Evolutionary conservation across 2,329 filamentous ascomycete genomes (phyloP), one percentile per base, ranked within the genome.

Genomic region (Aspergillus pseudoglaucus): DNA sequence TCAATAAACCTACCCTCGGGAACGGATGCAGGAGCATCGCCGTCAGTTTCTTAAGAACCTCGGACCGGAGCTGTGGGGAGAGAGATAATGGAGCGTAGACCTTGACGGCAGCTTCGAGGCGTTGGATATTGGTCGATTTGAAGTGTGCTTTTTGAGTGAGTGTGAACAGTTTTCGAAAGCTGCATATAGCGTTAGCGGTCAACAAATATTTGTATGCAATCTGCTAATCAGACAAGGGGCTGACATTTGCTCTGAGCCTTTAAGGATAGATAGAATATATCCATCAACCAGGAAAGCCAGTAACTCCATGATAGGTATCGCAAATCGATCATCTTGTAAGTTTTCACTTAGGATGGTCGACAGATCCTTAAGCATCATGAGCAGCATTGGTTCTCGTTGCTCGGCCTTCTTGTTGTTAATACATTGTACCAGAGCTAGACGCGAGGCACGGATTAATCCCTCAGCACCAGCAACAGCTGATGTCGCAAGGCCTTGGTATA

Each of bases 21-120:
- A 88, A 95, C 1, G 88, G 88, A 71, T 95, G 91, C 48, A 82
- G 68, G 53, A 95, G 72, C 73, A 95, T 80, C 18, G 79, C 82
- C 0, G 79, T 79, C 37, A 96, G 71, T 64, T 90, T 87, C 62
- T 78, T 82, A 46, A 83, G 67, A 3, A 85, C 85, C 17, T 78
- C 77, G 48, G 73, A 72, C 7, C 71, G 68, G 6, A 80, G 69
- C 1, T 72, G 70, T 20, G 73, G 67, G n/a, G 77, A 64, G n/a
- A 66, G 62, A 3, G 82, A 81, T 22, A 95, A 69, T 0, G 82
- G 82, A 2, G 83, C 80, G 67, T 96, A 97, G 10, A 93, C 79
- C 59, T 84, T 85, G 51, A 94, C 73, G 18, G 87, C 88, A 0
- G 88, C 86, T 62, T 88, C 81, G 1, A 97, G 76, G 65, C 93